phyloP scores from a whole-genome alignment of 306 rosid genomes.

The Dicorynia guianensis region DNA sequence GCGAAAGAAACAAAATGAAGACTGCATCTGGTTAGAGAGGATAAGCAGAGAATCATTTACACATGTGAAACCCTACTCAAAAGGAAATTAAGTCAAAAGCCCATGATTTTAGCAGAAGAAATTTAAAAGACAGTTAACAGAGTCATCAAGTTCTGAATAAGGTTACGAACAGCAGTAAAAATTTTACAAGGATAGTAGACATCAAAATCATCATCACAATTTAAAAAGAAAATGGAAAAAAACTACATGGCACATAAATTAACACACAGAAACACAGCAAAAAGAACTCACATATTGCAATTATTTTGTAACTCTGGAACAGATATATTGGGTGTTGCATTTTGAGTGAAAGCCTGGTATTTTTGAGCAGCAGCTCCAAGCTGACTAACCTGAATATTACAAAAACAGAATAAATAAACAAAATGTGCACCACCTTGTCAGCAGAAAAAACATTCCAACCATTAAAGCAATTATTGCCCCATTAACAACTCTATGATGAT shows the following conservation, averaged over 20 bases:
- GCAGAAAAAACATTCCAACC: neutral
- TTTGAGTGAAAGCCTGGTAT: conserved; percentile 93
- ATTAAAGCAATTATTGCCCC: conserved; percentile 5
- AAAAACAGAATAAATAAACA: conserved; percentile 23
- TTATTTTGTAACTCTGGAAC: conserved; percentile 91
- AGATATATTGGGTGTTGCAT: conserved; percentile 83
- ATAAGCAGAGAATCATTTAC: neutral
- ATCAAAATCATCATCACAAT: conserved; percentile 1
- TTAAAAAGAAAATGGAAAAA: neutral
- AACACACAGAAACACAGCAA: neutral
- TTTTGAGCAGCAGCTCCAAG: conserved; percentile 96
- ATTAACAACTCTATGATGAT: neutral
- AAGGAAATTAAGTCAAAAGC: conserved; percentile 27
- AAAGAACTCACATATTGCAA: conserved; percentile 81
- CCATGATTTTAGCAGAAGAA: neutral
- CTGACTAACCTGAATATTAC: conserved; percentile 79
- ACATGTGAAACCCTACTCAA: conserved; percentile 12
- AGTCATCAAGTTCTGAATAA: conserved; percentile 4
- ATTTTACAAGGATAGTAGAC: conserved; percentile 17
- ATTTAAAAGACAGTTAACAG: conserved; percentile 14
- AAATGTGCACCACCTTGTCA: conserved; percentile 9
- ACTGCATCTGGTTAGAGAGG: conserved; percentile 13
- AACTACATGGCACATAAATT: conserved; percentile 19
- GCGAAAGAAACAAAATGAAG: conserved; percentile 20
- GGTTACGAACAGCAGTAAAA: conserved; percentile 4